These are phyloP conservation scores for Penicillium atrosanguineum DNA, from an alignment of 495 filamentous ascomycete species.

Conservation along the genomic window DNA sequence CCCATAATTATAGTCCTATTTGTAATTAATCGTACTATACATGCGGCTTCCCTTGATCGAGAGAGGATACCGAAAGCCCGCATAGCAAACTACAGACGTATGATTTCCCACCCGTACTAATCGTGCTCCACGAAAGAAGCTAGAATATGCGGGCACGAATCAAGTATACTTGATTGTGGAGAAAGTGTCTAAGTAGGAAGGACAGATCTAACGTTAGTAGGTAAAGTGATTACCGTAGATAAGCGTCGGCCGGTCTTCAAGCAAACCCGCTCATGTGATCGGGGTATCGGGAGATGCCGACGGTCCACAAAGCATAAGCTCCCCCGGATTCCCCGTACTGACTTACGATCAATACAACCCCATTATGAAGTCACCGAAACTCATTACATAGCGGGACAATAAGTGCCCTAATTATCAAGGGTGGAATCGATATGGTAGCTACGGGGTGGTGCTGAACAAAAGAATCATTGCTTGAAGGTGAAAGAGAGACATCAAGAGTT, in stretches of 20 bases:
- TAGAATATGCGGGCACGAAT: slow-evolving; percentile 20
- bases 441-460: no score
- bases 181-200: not conserved
- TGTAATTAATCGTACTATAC: not conserved
- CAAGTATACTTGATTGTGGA: not conserved
- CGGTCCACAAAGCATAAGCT: not conserved
- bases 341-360: not conserved
- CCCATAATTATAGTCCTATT: not conserved
- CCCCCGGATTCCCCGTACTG: not conserved
- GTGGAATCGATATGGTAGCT: no score
- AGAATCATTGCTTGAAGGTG: no score
- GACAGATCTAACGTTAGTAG: not conserved
- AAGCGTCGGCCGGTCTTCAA: not conserved
- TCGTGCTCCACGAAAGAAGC: not conserved
- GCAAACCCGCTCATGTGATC: slow-evolving; percentile 12
- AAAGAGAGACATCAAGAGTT: no score
- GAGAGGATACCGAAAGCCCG: not conserved
- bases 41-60: not conserved
- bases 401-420: no score
- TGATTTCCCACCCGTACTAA: not conserved
- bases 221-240: not conserved
- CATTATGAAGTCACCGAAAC: no score
- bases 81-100: not conserved
- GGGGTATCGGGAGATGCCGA: slow-evolving; percentile 6
- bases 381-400: no score